Conservation (phyloP, 306 rosid species). For the Casuarina equisetifolia region DNA sequence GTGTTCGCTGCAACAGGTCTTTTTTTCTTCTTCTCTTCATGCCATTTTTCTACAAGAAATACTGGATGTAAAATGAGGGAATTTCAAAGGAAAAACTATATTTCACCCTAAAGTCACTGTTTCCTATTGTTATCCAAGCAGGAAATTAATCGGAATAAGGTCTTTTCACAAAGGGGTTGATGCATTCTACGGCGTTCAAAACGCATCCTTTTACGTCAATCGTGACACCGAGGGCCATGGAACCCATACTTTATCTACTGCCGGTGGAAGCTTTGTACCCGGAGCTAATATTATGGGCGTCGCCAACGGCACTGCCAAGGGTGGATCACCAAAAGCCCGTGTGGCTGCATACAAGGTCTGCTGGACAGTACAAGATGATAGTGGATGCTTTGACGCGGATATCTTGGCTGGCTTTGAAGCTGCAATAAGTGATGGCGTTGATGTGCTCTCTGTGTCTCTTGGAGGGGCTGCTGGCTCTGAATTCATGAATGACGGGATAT, state of each 20-base stretch:
- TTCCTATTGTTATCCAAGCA: constrained; percentile 9
- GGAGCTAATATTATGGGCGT: constrained; percentile 47
- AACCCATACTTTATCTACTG: constrained; percentile 84
- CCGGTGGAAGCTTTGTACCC: constrained; percentile 59
- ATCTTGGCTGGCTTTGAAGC: constrained; percentile 58
- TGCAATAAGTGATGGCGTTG: constrained; percentile 74
- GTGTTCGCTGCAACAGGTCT: constrained; percentile 58
- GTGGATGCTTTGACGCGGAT: constrained; percentile 57
- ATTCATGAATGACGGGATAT: constrained; percentile 26
- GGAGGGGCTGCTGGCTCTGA: constrained; percentile 25
- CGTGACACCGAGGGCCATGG: constrained; percentile 83
- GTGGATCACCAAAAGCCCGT: constrained; percentile 84
- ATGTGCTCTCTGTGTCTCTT: constrained; percentile 48
- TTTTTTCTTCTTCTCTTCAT: background rate
- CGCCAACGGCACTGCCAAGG: constrained; percentile 76
- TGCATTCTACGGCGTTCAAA: background rate
- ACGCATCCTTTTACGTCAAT: constrained; percentile 16
- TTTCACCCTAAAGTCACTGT: background rate
- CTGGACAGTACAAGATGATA: constrained; percentile 38
- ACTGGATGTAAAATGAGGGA: too few relatives aligned
- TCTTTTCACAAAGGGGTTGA: constrained; percentile 56
- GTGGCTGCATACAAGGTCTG: constrained; percentile 85
- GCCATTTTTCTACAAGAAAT: background rate
- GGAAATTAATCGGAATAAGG: constrained; percentile 86
- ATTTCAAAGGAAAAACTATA: too few relatives aligned